phyloP scores from a whole-genome alignment of 192 early-diverging fungal genomes.

The Backusella luteola region DNA sequence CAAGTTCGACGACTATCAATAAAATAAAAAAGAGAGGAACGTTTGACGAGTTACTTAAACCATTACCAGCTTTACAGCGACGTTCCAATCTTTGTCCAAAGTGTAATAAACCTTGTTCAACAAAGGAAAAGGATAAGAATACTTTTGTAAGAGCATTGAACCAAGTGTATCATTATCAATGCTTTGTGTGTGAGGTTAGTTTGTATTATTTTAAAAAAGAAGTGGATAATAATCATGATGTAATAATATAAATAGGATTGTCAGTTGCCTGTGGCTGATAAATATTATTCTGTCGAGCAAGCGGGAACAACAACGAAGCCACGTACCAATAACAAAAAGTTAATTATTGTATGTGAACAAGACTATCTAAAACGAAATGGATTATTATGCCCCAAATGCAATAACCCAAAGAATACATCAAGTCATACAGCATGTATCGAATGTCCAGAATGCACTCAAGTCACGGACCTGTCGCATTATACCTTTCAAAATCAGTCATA shows the following conservation, averaged over 20 bases:
- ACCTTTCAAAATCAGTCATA: constrained; percentile 74
- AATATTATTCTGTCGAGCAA: constrained; percentile 5
- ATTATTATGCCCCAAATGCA: constrained; percentile 9
- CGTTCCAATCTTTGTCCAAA: constrained; percentile 13
- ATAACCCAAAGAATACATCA: background rate
- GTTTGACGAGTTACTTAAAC: background rate
- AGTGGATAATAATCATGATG: background rate
- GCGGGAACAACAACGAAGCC: background rate
- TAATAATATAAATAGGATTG: constrained; percentile 8
- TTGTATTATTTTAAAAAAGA: background rate
- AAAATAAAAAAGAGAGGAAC: background rate
- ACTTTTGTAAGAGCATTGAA: constrained; percentile 11
- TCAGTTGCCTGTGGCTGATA: constrained; percentile 6
- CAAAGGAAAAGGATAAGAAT: background rate
- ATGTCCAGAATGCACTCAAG: constrained; percentile 3
- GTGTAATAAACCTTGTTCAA: constrained; percentile 6
- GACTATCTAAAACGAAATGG: constrained; percentile 1
- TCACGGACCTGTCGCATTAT: constrained; percentile 57
- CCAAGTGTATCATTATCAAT: constrained; percentile 21
- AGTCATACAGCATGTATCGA: constrained; percentile 12
- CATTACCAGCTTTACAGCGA: constrained; percentile 12
- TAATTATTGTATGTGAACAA: background rate
- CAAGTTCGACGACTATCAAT: background rate
- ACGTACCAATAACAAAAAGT: background rate
- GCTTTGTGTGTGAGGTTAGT: constrained; percentile 19